These are phyloP conservation scores for Globisporangium iwayamae DNA, from an alignment of 352 stramenopile species.

Conservation along the genomic window DNA sequence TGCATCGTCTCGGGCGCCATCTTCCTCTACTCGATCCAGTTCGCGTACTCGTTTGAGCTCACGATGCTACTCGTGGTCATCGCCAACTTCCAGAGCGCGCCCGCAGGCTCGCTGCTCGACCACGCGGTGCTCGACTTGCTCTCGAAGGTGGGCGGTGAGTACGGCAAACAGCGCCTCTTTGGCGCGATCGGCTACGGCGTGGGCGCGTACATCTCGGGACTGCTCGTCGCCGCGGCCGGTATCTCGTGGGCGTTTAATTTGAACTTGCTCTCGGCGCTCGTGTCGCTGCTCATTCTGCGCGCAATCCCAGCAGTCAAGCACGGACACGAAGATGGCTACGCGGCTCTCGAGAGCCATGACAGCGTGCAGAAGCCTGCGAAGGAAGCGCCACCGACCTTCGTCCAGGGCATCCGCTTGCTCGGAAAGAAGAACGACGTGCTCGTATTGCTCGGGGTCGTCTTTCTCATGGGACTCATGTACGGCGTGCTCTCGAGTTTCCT, in stretches of 20 bases:
- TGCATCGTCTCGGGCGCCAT: slow-evolving; percentile 56
- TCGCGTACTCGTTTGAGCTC: slow-evolving; percentile 48
- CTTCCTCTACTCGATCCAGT: slow-evolving; percentile 56
- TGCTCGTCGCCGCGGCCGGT: slow-evolving; percentile 50
- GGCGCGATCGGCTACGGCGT: slow-evolving; percentile 66
- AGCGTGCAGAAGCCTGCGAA: slow-evolving; percentile 5
- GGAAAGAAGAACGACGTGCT: slow-evolving; percentile 51
- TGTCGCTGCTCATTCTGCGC: slow-evolving; percentile 60
- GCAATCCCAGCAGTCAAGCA: slow-evolving; percentile 52
- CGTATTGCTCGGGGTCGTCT: slow-evolving; percentile 66
- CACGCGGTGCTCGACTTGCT: slow-evolving; percentile 68
- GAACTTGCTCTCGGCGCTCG: slow-evolving; percentile 41
- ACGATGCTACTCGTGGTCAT: slow-evolving; percentile 48
- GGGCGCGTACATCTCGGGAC: slow-evolving; percentile 62
- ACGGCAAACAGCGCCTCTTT: slow-evolving; percentile 82
- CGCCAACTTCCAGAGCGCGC: slow-evolving; percentile 64
- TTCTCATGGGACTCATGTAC: slow-evolving; percentile 80
- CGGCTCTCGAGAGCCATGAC: slow-evolving; percentile 19
- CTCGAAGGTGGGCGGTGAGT: slow-evolving; percentile 66
- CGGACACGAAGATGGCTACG: slow-evolving; percentile 21
- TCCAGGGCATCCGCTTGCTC: slow-evolving; percentile 37
- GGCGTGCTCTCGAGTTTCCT: slow-evolving; percentile 83
- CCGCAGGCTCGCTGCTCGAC: slow-evolving; percentile 61
- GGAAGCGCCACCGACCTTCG: slow-evolving; percentile 36
- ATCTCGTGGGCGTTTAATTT: slow-evolving; percentile 83